Conservation (phyloP, 371 early-diverging fungal genomes). For the Basidiobolus meristosporus region DNA sequence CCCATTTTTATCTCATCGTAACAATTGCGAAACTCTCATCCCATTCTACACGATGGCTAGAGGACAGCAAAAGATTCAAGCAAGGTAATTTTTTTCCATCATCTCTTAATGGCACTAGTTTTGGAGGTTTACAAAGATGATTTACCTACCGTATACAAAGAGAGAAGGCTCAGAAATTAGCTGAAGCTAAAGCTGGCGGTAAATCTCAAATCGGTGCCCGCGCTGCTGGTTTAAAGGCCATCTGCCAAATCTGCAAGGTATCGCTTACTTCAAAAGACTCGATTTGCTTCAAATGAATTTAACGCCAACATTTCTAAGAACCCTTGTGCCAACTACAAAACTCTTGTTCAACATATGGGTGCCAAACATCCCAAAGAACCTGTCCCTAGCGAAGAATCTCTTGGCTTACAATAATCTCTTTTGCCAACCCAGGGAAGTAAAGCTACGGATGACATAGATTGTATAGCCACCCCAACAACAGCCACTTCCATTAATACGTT, state of each 20-base stretch:
- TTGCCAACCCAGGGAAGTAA: no score
- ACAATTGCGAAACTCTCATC: no score
- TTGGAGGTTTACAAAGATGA: neutral
- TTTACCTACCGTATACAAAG: constrained; percentile 7
- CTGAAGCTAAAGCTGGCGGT: constrained; percentile 16
- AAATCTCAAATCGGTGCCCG: constrained; percentile 31
- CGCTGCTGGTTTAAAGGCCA: constrained; percentile 32
- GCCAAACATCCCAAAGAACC: constrained; percentile 33
- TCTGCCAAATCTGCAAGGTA: constrained; percentile 16
- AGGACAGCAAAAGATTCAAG: constrained; percentile 32
- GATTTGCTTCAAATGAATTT: neutral
- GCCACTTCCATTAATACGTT: no score
- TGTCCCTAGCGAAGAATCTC: no score
- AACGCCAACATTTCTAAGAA: neutral
- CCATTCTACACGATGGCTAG: constrained; percentile 18
- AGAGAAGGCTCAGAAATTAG: constrained; percentile 31
- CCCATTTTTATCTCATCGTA: no score
- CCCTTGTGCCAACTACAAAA: constrained; percentile 21
- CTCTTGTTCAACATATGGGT: constrained; percentile 36
- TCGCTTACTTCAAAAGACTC: neutral
- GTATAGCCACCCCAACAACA: no score
- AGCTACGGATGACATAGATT: no score
- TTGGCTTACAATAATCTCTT: no score
- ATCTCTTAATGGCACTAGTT: neutral
- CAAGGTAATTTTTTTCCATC: constrained; percentile 14